Evolutionary conservation across 2,329 filamentous ascomycete genomes (phyloP).

Genomic region (Pyricularia grisea): DNA sequence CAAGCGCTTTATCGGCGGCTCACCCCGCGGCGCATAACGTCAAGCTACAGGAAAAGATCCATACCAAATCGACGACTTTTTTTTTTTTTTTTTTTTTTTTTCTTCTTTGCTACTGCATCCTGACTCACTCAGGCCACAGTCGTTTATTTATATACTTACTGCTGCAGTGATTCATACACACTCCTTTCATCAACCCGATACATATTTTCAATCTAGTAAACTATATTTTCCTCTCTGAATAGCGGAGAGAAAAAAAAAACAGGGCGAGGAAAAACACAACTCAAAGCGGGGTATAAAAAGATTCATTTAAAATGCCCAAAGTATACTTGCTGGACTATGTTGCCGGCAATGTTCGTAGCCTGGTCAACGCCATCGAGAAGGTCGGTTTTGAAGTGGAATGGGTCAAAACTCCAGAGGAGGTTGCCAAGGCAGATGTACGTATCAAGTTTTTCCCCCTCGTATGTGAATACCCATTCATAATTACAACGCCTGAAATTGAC

Average conservation of each 20-base stretch:
- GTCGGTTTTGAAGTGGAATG: slow-evolving; percentile 89
- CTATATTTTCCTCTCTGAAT: not conserved
- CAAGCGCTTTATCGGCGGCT: not conserved
- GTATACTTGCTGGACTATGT: slow-evolving; percentile 82
- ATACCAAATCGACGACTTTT: not conserved
- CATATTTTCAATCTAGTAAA: not conserved
- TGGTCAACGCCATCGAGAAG: slow-evolving; percentile 97
- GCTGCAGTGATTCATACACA: not conserved
- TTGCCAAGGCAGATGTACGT: slow-evolving; percentile 72
- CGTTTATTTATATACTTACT: not conserved
- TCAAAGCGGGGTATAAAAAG: not conserved
- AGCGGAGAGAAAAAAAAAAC: not conserved
- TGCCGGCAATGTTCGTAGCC: slow-evolving; percentile 88
- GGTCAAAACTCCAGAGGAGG: slow-evolving; percentile 77
- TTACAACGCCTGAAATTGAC: not conserved
- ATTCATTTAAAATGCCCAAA: slow-evolving; percentile 34
- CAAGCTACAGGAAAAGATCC: not conserved
- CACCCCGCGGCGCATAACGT: not conserved
- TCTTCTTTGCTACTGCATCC: not conserved
- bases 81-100: not conserved
- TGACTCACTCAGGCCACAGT: not conserved
- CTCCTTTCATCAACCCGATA: not conserved
- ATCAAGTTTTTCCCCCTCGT: not conserved
- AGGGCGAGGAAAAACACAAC: not conserved
- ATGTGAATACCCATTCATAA: not conserved